phyloP scores from a whole-genome alignment of 23 red algal species.

The Cyanidioschyzon merolae region DNA sequence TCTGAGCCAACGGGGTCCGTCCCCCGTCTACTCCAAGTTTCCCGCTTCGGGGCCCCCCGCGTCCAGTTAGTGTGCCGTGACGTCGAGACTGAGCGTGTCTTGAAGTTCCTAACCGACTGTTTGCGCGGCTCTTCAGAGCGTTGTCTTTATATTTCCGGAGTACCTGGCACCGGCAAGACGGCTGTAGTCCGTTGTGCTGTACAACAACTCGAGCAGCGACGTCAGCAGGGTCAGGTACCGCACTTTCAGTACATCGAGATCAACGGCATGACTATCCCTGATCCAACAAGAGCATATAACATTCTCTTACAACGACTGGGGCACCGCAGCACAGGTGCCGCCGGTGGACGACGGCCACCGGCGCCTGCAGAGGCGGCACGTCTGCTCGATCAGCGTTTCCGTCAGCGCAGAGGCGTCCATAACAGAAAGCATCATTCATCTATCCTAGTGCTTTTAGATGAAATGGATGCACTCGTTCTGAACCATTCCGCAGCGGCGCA shows the following conservation, averaged over 20 bases:
- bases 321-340: constrained; percentile 1
- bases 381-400: constrained; percentile 16
- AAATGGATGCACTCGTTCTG: constrained; percentile 78
- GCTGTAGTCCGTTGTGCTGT: constrained; percentile 68
- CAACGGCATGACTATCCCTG: constrained; percentile 84
- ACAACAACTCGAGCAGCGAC: constrained; percentile 22
- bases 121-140: constrained; percentile 19
- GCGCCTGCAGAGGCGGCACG: constrained; percentile 27
- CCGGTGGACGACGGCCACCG: neutral
- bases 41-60: neutral
- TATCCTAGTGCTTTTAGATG: constrained; percentile 64
- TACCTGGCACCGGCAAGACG: constrained; percentile 95
- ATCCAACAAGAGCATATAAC: constrained; percentile 57
- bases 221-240: neutral
- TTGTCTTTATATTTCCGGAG: constrained; percentile 79
- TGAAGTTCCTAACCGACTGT: constrained; percentile 22
- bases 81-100: constrained; percentile 33
- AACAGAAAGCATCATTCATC: neutral
- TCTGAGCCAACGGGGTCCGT: too few species aligned
- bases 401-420: neutral
- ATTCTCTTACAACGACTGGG: constrained; percentile 35
- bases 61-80: constrained; percentile 45
- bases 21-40: neutral
- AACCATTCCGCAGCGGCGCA: constrained; percentile 17
- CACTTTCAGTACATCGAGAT: constrained; percentile 64